Evolutionary conservation across 495 filamentous ascomycete genomes (phyloP), one percentile per base, ranked within the genome.

Genomic region (Aspergillus conjunctus): DNA sequence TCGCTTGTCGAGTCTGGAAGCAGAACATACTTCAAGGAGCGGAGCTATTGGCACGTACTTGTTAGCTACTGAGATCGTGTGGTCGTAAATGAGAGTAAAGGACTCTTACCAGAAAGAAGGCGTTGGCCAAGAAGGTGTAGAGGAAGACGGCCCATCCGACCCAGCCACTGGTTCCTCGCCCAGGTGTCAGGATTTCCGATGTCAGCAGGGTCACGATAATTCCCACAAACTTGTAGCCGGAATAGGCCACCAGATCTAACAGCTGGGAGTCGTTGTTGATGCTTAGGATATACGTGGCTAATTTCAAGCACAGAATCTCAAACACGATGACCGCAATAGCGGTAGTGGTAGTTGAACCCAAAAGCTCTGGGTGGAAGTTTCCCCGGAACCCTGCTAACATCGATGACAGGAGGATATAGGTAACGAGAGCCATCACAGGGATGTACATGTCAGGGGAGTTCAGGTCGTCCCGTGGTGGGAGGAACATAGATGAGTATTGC

Each of bases 401-500:
- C 3, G 92, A 91, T 21, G 88, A 91, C 14, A 99, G 81, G 20
- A 98, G 89, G 65, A 98, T 94, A 77, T 99, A 99, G 20, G 95
- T 99, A 48, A 98, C 91, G 53, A 99, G 79, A 5, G 94, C 93
- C 82, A 81, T 81, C 48, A 81, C 77, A 31, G 94, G 94, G 64
- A 99, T 98, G 81, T 99, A 99, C 91, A 98, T 96, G 77, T 99
- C 94, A 6, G 95, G 94, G 50, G 91, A 93, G 74, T 99, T 99
- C 71, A 97, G 81, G 71, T 99, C 94, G 70, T 98, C 93, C 51
- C 93, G 84, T n/a, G 94, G 94, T 10, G 94, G 92, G 8, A 97
- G 83, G 75, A 91, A 98, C 83, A 90, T 90, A 45, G 88, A 89
- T 54, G 93, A 89, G 65, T 83, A 83, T 65, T 83, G 80, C 55